Evolutionary conservation across 2,329 filamentous ascomycete genomes (phyloP).

Genomic region (Cladosporium velox): DNA sequence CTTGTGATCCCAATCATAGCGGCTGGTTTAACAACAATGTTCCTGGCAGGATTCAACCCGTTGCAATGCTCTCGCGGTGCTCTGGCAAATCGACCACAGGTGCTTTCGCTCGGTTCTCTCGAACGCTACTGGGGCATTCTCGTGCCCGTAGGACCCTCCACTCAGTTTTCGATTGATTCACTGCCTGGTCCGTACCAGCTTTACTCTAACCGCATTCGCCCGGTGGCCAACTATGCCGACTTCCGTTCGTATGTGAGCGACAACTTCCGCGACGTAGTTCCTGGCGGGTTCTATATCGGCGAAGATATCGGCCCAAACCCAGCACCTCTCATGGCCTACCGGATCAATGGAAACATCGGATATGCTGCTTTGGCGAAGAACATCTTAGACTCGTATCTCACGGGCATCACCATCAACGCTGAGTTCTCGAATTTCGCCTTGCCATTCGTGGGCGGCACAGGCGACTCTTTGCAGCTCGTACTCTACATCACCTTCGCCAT

Average conservation of each 20-base stretch:
- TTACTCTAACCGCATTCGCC: conserved; percentile 45
- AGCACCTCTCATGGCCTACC: conserved; percentile 62
- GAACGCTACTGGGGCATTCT: conserved; percentile 20
- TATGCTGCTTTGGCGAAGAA: conserved; percentile 76
- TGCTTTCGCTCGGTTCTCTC: conserved; percentile 26
- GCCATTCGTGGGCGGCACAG: conserved; percentile 66
- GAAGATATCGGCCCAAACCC: conserved; percentile 56
- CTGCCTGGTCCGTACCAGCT: conserved; percentile 13
- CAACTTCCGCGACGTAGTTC: conserved; percentile 67
- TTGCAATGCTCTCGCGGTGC: conserved; percentile 49
- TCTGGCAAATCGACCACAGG: conserved; percentile 29
- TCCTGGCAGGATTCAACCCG: conserved; percentile 54
- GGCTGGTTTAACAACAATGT: conserved; percentile 75
- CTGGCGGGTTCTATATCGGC: conserved; percentile 70
- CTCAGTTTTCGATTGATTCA: conserved; percentile 30
- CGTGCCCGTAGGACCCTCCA: conserved; percentile 41
- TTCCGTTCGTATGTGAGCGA: conserved; percentile 67
- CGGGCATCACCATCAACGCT: conserved; percentile 67
- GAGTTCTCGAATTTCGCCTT: conserved; percentile 72
- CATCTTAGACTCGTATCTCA: conserved; percentile 78
- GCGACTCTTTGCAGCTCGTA: conserved; percentile 74
- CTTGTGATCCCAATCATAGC: conserved; percentile 75
- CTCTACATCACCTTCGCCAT: conserved; percentile 77
- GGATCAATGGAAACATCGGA: conserved; percentile 61
- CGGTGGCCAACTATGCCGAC: conserved; percentile 60